Conservation (phyloP, 176 grass and related monocot species). For the Chloris gayana region DNA sequence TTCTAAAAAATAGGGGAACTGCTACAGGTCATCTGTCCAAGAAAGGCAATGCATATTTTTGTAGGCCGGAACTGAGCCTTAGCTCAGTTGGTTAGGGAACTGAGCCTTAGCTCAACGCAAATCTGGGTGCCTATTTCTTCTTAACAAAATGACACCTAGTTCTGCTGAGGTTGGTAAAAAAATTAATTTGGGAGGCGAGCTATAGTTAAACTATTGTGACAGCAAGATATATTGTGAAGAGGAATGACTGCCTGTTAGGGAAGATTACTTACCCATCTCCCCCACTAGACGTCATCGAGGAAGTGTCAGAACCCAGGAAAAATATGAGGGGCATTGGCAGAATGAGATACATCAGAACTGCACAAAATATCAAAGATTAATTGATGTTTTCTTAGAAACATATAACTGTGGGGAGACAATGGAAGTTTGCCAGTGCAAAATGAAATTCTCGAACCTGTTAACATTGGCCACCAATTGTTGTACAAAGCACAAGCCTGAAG, state of each 20-base stretch:
- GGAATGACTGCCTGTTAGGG: background rate
- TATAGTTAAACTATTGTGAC: background rate
- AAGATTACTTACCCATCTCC: conserved; percentile 62
- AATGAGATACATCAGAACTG: conserved; percentile 91
- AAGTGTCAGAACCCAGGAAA: conserved; percentile 64
- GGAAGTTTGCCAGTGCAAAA: background rate
- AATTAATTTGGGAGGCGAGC: background rate
- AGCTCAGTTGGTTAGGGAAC: too few relatives aligned
- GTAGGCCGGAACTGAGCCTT: too few relatives aligned
- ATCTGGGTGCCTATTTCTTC: too few relatives aligned
- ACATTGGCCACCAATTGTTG: conserved; percentile 99
- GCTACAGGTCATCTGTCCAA: background rate
- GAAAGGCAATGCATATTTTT: background rate
- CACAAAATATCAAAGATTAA: conserved; percentile 25
- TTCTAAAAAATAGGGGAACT: background rate
- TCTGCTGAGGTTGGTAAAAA: too few relatives aligned
- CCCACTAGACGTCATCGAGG: conserved; percentile 53
- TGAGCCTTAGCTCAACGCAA: too few relatives aligned
- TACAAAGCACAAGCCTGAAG: conserved; percentile 83
- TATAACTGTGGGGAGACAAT: background rate
- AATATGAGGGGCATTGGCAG: conserved; percentile 92
- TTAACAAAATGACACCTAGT: too few relatives aligned
- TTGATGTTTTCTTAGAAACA: background rate
- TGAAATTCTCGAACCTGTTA: conserved; percentile 62
- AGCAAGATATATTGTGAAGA: background rate